Base-by-base conservation (phyloP, 345 rosid genomes). In the Capsella bursapastoris region DNA sequence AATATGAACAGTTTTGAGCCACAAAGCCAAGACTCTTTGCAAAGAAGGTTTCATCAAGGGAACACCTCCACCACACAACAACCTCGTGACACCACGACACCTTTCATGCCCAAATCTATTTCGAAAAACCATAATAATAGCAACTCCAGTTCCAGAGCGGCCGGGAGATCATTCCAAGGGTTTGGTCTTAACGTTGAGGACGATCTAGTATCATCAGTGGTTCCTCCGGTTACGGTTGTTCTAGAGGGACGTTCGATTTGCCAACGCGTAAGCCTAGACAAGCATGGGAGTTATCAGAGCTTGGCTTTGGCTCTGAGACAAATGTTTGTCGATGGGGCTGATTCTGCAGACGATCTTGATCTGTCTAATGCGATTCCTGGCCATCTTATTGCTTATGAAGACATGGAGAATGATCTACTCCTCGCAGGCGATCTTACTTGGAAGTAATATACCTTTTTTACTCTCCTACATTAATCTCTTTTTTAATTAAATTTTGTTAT, bases 211-310 rank as follows among this genome's bases (percentile, higher is more conserved):
- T 86, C 91, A 28, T 68, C 83, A 3, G 84, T 90, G 15, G 84
- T 89, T 57, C 98, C 97, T 1, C 86, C 93, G 10, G 96, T 92
- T 5, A 90, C 96, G 0, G 98, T 90, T 51, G 95, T 83, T 35
- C 88, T 90, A 0, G 96, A 92, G 72, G 98, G 98, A 66, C 92
- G 98, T 44, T 85, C 96, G 31, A 92, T 92, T 75, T 88, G 98
- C 82, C 98, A 88, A 45, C 87, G 96, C 67, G 84, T 92, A 78
- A 86, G 83, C 68, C 85, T 92, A 41, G 92, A 90, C 16, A 86
- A 87, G 57, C 98, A 90, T 80, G 85, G 71, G 45, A 86, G 93
- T 82, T 92, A 92, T 80, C 80, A 86, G 7, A 90, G 96, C 75
- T 85, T 92, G 1, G 98, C 98, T 41, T 82, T 66, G 84, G 91